Percentiles rank a stretch among this genome's conserved stretches.
These are phyloP conservation scores for Aureobasidium sp. DNA, from an alignment of 2,329 filamentous ascomycete genomes.

Conservation along the genomic window DNA sequence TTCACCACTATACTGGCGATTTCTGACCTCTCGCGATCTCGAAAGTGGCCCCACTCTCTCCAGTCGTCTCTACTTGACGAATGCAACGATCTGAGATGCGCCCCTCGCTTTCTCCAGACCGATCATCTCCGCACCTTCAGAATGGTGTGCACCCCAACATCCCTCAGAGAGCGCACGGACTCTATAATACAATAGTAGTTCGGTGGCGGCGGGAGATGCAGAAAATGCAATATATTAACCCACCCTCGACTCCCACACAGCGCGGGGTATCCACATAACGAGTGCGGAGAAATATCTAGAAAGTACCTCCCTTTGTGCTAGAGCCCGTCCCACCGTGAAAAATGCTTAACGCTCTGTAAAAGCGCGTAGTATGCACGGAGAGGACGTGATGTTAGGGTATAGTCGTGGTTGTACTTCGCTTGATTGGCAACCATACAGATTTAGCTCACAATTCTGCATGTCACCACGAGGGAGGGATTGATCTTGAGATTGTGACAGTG, in stretches of 20 bases:
- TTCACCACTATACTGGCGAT: background rate
- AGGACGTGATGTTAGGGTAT: background rate
- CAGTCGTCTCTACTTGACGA: background rate
- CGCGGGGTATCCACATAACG: background rate
- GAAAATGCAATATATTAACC: constrained; percentile 7
- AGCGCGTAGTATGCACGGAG: background rate
- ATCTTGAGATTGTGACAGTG: background rate
- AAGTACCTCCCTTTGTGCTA: background rate
- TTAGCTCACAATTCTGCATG: background rate
- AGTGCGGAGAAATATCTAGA: background rate
- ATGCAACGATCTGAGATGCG: background rate
- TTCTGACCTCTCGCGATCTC: background rate
- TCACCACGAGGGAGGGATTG: background rate
- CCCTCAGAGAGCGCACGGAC: background rate
- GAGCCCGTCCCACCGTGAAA: background rate
- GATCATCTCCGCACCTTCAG: background rate
- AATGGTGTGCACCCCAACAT: background rate
- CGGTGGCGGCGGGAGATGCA: background rate
- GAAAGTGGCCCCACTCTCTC: background rate
- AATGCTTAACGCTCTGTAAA: background rate
- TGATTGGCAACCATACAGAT: background rate
- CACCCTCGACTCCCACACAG: background rate
- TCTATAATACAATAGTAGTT: background rate
- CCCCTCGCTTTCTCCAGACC: background rate
- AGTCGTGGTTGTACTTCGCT: background rate